Conservation (phyloP, 2,329 filamentous ascomycete genomes). For the Fusarium verticillioides region DNA sequence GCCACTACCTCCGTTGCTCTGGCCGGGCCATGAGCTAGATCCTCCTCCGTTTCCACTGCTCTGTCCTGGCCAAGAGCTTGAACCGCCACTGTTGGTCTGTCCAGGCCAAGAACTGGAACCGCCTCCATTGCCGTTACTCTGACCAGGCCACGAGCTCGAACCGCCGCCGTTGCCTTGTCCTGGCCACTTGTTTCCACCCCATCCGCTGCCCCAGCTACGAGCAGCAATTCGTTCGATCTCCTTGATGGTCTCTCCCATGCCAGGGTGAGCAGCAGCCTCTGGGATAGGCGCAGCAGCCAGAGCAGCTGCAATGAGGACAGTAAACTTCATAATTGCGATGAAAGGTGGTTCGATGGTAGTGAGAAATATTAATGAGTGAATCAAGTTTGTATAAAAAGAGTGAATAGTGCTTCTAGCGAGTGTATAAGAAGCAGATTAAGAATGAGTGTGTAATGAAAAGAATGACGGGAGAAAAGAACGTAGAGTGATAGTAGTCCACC, state of each 20-base stretch:
- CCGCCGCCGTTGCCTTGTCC: not conserved
- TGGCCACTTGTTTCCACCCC: conserved; percentile 15
- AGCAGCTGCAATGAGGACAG: conserved; percentile 33
- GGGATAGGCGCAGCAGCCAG: conserved; percentile 36
- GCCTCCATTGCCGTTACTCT: not conserved
- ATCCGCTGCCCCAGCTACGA: conserved; percentile 29
- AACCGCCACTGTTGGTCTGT: not conserved
- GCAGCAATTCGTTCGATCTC: conserved; percentile 34
- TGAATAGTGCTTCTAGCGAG: conserved; percentile 9
- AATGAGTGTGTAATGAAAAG: conserved; percentile 2
- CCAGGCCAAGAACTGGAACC: not conserved
- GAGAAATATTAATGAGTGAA: conserved; percentile 2
- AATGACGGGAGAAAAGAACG: conserved; percentile 18
- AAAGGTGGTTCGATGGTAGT: not conserved
- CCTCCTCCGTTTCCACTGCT: not conserved
- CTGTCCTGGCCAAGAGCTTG: not conserved
- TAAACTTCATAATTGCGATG: conserved; percentile 43
- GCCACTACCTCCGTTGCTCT: not conserved
- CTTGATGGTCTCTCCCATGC: conserved; percentile 40
- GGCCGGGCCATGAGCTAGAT: not conserved
- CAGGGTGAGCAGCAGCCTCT: conserved; percentile 31
- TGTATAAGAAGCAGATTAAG: conserved; percentile 10
- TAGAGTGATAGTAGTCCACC: conserved; percentile 3
- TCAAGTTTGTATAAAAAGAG: not conserved
- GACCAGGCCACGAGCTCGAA: not conserved